These are phyloP conservation scores for Arabidopsis lyrata DNA, from an alignment of 441 rosid species.

Conservation along the genomic window DNA sequence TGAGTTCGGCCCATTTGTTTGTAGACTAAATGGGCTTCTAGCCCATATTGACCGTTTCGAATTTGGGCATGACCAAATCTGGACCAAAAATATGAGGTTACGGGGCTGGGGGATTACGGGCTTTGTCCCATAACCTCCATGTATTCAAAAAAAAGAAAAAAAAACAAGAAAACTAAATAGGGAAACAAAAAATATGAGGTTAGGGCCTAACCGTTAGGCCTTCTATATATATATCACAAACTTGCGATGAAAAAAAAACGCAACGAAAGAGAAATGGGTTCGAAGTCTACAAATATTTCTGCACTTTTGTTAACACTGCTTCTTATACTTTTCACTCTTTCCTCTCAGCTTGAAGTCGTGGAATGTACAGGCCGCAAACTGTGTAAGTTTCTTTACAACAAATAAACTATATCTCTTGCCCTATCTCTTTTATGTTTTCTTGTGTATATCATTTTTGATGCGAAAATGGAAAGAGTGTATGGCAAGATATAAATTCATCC, in stretches of 20 bases:
- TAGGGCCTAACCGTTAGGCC: too few species aligned
- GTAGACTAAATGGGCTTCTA: too few species aligned
- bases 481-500: neutral
- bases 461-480: neutral
- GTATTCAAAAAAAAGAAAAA: too few species aligned
- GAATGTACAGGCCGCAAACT: neutral
- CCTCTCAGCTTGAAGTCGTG: constrained; percentile 1
- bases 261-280: constrained; percentile 19
- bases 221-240: constrained; percentile 20
- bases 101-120: too few species aligned
- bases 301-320: constrained; percentile 28
- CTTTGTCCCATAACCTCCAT: too few species aligned
- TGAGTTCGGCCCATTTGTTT: too few species aligned
- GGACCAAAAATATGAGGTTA: too few species aligned
- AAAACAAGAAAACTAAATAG: neutral
- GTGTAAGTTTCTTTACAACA: neutral
- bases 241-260: neutral
- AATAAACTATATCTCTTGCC: neutral
- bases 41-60: too few species aligned
- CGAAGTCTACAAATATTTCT: constrained; percentile 24
- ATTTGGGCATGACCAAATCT: too few species aligned
- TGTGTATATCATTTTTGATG: too few species aligned
- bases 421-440: too few species aligned
- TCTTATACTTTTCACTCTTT: constrained; percentile 27
- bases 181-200: neutral